Base-by-base conservation (phyloP, 2,329 filamentous ascomycete species). In the Macrophomina pseudophaseolina region DNA sequence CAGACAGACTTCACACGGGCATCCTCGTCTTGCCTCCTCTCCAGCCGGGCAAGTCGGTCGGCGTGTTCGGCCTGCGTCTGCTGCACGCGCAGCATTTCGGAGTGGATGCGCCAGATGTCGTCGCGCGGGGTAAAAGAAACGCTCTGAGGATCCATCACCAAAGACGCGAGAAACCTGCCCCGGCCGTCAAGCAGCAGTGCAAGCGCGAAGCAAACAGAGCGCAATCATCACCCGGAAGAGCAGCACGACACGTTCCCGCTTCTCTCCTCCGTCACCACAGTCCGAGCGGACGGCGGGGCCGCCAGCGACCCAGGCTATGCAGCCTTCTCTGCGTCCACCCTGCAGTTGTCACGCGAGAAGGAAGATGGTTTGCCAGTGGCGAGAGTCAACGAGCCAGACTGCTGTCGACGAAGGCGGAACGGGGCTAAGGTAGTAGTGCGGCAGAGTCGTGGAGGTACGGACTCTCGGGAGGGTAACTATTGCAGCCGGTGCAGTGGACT, bases 1-100 rank as follows among this genome's bases (percentile, higher is more conserved):
- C 95, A 99, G 66, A 96, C 91, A 68, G 91, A 97, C 79, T 94
- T 96, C 78, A 89, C 79, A 70, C 85, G 82, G 66, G 84, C 84
- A 78, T 89, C 87, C 71, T 89, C 87, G 70, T 89, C 87, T 67
- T 85, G 85, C 68, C 85, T 84, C 67, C 87, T 83, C 75, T 90
- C 88, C 68, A 90, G 76, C 67, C 86, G 83, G 66, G 85, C 80
- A 69, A 90, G 82, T 66, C 88, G 84, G 71, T 90, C 87, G 52
- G 83, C 80, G 75, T 90, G 87, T 69, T 89, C 86, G 62, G 83
- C 80, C 74, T 90, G 88, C 18, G 83, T 81, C 70, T 86, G 82
- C 71, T 88, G 87, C 44, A 90, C 79, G 67, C 86, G 84, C 71
- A 85, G 85, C 74, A 90, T 81, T 70, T 89, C 87, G 75, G 84